These are phyloP conservation scores for Umbilicaria muhlenbergii DNA, from an alignment of 495 filamentous ascomycete genomes.

Conservation along the genomic window DNA sequence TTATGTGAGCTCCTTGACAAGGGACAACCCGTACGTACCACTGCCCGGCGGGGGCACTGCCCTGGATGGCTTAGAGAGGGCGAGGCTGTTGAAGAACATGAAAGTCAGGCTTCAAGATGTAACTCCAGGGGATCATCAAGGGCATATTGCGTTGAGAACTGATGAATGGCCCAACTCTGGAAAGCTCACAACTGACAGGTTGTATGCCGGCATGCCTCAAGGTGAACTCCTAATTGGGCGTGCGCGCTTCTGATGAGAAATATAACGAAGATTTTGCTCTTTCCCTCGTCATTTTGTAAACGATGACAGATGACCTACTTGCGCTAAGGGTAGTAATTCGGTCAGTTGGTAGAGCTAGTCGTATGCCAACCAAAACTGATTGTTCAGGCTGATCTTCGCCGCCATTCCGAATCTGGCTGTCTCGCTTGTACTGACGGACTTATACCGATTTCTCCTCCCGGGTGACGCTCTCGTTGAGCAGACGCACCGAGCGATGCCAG, in stretches of 20 bases:
- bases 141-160: not conserved
- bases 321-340: too few relatives aligned
- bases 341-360: too few relatives aligned
- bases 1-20: not conserved
- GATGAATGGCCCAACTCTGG: too few relatives aligned
- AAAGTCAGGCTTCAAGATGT: not conserved
- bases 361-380: too few relatives aligned
- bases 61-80: not conserved
- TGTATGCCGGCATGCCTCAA: too few relatives aligned
- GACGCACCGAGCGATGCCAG: too few relatives aligned
- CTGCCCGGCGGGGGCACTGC: not conserved
- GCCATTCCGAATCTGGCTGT: too few relatives aligned
- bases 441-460: too few relatives aligned
- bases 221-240: not conserved
- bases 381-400: too few relatives aligned
- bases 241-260: not conserved
- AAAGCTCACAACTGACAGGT: too few relatives aligned
- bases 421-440: too few relatives aligned
- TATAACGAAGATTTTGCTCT: not conserved
- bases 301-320: not conserved
- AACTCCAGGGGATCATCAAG: not conserved
- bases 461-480: too few relatives aligned
- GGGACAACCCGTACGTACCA: not conserved
- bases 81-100: not conserved
- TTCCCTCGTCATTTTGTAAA: not conserved